Base-by-base conservation (phyloP, 73 alveolate genomes). In the Paramecium sexaurelia region DNA sequence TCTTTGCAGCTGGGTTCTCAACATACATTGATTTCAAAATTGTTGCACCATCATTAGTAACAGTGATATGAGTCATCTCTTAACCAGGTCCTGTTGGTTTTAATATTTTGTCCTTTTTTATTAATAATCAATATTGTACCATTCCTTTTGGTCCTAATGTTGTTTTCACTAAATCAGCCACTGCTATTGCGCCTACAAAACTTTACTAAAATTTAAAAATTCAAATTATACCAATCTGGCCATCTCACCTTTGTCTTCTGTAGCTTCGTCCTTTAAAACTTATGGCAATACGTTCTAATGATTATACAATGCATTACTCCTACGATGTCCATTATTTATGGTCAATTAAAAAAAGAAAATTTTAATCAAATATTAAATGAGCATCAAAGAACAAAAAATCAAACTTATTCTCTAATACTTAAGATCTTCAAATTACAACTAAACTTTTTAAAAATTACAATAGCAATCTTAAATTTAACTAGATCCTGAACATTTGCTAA, bases 121-220 rank as follows among this genome's bases (percentile, higher is more conserved):
- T 51, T 35, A 15, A 68, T 32, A 36, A 88, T 6, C 51, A 29
- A 39, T 15, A 11, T 57, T 7, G 36, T 88, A 88, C 94, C 99
- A 97, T 97, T 40, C 99, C 99, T 93, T 98, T 98, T 56, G 99
- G 99, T 3, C 99, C 99, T 57, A 98, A 92, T 33, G 99, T 98
- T 26, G 99, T 95, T 91, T 98, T 98, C 66, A 98, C 99, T 57
- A 98, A 83, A 85, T 98, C 99, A 67, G 99, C 99, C 24, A 98
- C 98, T 22, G 99, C 99, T 66, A 98, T 96, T 22, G 99, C 99
- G 10, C 99, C 99, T 19, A 98, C 98, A 90, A 98, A 98, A 43
- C 99, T 89, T 75, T 93, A 88, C 94, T 88, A 17, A 61, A 86
- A 61, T 61, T 29, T 29, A 26, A 20, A 85, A 45, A 27, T 27